Percentiles rank a stretch among this genome's conserved stretches.
These are phyloP conservation scores for Corymbia maculata DNA, from an alignment of 345 rosid genomes.

Conservation along the genomic window DNA sequence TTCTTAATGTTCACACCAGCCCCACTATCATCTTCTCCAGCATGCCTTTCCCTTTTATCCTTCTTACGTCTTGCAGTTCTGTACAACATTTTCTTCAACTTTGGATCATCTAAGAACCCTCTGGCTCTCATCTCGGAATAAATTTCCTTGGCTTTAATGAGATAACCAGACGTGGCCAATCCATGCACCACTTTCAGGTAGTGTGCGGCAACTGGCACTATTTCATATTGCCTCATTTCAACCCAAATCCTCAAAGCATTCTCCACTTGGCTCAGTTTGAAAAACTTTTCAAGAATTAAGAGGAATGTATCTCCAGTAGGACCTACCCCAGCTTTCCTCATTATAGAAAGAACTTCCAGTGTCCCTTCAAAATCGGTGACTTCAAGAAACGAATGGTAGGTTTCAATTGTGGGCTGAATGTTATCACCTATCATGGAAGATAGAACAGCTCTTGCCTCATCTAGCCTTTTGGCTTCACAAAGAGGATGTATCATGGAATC, in stretches of 20 bases:
- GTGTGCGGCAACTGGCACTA: conserved; percentile 28
- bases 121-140: conserved; percentile 58
- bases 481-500: conserved; percentile 65
- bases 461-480: conserved; percentile 43
- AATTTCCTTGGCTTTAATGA: conserved; percentile 41
- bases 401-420: conserved; percentile 44
- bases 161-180: conserved; percentile 45
- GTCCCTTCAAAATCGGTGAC: conserved; percentile 36
- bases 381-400: conserved; percentile 69
- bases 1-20: conserved; percentile 1
- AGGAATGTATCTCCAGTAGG: conserved; percentile 54
- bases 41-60: conserved; percentile 1
- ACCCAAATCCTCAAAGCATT: conserved; percentile 62
- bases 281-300: conserved; percentile 42
- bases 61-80: conserved; percentile 9
- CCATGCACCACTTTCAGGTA: conserved; percentile 46
- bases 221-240: conserved; percentile 55
- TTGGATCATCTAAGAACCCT: conserved; percentile 70
- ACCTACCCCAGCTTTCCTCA: conserved; percentile 53
- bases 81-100: conserved; percentile 49
- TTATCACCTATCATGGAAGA: conserved; percentile 47
- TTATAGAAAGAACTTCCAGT: conserved; percentile 38
- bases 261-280: conserved; percentile 52
- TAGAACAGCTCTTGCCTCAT: conserved; percentile 51
- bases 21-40: conserved; percentile 4